Conservation (phyloP, 495 filamentous ascomycete genomes). For the Rostrohypoxylon terebratum region DNA sequence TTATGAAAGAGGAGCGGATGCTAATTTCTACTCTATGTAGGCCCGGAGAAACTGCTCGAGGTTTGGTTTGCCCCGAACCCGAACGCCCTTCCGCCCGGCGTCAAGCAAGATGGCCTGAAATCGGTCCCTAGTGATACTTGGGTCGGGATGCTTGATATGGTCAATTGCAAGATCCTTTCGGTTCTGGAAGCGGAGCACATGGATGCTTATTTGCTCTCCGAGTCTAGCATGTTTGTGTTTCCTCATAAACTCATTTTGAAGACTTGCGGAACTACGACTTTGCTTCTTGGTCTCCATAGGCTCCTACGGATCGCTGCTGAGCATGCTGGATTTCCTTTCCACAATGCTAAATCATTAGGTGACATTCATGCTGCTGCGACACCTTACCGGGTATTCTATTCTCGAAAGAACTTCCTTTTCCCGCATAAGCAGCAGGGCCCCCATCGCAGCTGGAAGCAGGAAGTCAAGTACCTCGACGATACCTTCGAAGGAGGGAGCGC, state of each 20-base stretch:
- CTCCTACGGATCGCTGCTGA: slow-evolving; percentile 91
- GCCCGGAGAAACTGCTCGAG: slow-evolving; percentile 97
- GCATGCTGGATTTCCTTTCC: slow-evolving; percentile 84
- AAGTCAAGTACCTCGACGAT: slow-evolving; percentile 90
- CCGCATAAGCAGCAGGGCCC: slow-evolving; percentile 94
- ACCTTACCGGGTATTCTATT: slow-evolving; percentile 98
- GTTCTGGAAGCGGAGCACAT: slow-evolving; percentile 94
- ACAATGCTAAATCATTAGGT: slow-evolving; percentile 59
- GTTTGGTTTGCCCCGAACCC: slow-evolving; percentile 96
- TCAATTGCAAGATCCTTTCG: slow-evolving; percentile 98
- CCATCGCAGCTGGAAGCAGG: slow-evolving; percentile 96
- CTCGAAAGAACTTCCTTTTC: slow-evolving; percentile 97
- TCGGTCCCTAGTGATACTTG: slow-evolving; percentile 83
- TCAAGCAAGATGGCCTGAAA: slow-evolving; percentile 84
- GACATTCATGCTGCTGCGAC: slow-evolving; percentile 78
- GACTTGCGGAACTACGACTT: slow-evolving; percentile 97
- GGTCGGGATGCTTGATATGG: slow-evolving; percentile 97
- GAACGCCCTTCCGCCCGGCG: slow-evolving; percentile 73
- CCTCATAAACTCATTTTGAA: slow-evolving; percentile 99
- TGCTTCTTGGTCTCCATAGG: slow-evolving; percentile 86
- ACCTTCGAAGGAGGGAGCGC: slow-evolving; percentile 93
- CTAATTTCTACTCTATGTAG: slow-evolving; percentile 52
- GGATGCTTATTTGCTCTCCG: slow-evolving; percentile 96
- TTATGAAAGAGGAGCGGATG: neutral
- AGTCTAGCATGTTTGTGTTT: slow-evolving; percentile 99